phyloP scores from a whole-genome alignment of 2,329 filamentous ascomycete species.

The Westerdykella aurantiaca region DNA sequence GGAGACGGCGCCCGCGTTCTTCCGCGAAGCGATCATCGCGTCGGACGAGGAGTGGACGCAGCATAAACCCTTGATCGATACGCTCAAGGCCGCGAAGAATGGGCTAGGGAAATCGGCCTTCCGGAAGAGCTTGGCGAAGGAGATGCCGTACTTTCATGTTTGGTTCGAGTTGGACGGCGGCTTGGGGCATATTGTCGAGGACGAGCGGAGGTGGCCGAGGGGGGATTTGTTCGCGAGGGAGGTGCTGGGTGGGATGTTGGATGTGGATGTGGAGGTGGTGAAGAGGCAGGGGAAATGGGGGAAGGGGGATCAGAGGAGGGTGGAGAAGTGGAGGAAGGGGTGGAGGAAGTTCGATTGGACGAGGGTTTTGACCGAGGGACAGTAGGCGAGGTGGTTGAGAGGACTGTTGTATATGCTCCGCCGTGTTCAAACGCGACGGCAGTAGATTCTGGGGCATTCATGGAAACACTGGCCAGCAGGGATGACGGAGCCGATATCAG shows the following conservation, averaged over 20 bases:
- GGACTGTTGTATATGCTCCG: too few species aligned
- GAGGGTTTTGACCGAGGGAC: slow-evolving; percentile 51
- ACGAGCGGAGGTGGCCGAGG: slow-evolving; percentile 75
- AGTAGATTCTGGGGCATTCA: too few species aligned
- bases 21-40: slow-evolving; percentile 85
- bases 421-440: too few species aligned
- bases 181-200: slow-evolving; percentile 86
- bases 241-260: slow-evolving; percentile 86
- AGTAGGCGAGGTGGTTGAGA: background rate
- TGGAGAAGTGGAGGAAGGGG: slow-evolving; percentile 72
- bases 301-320: slow-evolving; percentile 55
- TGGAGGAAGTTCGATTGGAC: slow-evolving; percentile 96
- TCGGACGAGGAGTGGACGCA: slow-evolving; percentile 92
- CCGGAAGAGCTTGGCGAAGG: slow-evolving; percentile 74
- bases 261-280: slow-evolving; percentile 71
- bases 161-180: slow-evolving; percentile 94
- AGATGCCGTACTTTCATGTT: slow-evolving; percentile 96
- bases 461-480: too few species aligned
- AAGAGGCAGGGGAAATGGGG: slow-evolving; percentile 88
- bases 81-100: slow-evolving; percentile 54
- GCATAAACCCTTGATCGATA: slow-evolving; percentile 92
- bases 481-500: too few species aligned
- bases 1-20: slow-evolving; percentile 87
- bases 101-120: slow-evolving; percentile 78
- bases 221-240: slow-evolving; percentile 92